Conservation (phyloP, 345 rosid genomes). For the Limnanthes douglasii region DNA sequence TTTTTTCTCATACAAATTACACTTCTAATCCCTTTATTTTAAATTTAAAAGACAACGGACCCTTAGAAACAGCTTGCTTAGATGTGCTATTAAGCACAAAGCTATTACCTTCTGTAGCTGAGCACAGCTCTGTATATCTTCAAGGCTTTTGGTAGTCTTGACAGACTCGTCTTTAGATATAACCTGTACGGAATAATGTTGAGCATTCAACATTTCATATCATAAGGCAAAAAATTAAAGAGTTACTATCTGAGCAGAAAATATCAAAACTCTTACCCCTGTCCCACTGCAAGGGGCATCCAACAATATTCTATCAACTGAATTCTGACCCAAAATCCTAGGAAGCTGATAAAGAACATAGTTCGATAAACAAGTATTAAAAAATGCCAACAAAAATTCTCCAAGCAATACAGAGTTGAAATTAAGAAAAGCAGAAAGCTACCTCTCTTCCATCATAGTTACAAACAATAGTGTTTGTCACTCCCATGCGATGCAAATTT, state of each 20-base stretch:
- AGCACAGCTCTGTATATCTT: constrained; percentile 68
- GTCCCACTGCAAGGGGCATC: constrained; percentile 99
- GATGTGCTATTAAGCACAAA: too few species aligned
- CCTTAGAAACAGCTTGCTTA: too few species aligned
- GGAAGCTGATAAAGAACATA: constrained; percentile 61
- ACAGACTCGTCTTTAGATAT: constrained; percentile 88
- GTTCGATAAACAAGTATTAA: too few species aligned
- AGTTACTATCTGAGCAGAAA: not conserved
- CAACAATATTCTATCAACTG: constrained; percentile 76
- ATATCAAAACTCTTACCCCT: constrained; percentile 45
- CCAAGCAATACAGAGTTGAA: not conserved
- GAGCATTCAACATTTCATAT: constrained; percentile 7
- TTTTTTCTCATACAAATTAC: too few species aligned
- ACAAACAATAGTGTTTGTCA: constrained; percentile 77
- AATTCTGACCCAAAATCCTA: constrained; percentile 55
- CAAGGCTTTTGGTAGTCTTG: constrained; percentile 69
- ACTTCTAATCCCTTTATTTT: too few species aligned
- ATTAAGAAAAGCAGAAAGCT: constrained; percentile 9
- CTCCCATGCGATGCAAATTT: constrained; percentile 92
- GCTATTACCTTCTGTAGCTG: constrained; percentile 74
- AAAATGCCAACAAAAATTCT: too few species aligned
- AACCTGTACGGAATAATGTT: constrained; percentile 18
- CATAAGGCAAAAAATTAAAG: constrained; percentile 1
- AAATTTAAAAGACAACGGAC: too few species aligned
- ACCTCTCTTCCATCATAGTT: constrained; percentile 98